Percentiles rank a stretch among this genome's conserved stretches.
phyloP scores from a whole-genome alignment of 2,329 filamentous ascomycete genomes.

The Penicillium olsonii region DNA sequence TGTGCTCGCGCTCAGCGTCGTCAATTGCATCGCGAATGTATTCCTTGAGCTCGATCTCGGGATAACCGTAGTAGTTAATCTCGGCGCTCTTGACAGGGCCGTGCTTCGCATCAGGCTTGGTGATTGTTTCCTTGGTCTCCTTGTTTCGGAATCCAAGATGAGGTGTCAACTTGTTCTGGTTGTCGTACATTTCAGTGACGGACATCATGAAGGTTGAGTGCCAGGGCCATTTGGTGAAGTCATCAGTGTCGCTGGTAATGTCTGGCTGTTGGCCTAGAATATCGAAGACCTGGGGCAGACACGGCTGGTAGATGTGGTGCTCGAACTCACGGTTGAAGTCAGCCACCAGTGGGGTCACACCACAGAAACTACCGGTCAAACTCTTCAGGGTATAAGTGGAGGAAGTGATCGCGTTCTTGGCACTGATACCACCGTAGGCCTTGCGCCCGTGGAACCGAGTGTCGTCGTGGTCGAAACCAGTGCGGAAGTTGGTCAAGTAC shows the following conservation, averaged over 20 bases:
- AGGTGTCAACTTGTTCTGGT: constrained; percentile 31
- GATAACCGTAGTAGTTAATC: constrained; percentile 37
- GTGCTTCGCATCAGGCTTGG: constrained; percentile 27
- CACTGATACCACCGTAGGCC: constrained; percentile 45
- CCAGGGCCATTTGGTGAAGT: constrained; percentile 37
- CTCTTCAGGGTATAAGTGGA: constrained; percentile 51
- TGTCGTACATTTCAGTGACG: constrained; percentile 33
- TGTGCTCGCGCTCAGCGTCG: constrained; percentile 32
- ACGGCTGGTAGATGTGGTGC: constrained; percentile 49
- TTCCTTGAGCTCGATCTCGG: constrained; percentile 33
- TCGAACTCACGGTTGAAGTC: constrained; percentile 48
- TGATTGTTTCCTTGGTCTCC: constrained; percentile 29
- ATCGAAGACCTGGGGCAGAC: constrained; percentile 41
- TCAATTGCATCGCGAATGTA: constrained; percentile 37
- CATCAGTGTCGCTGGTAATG: constrained; percentile 22
- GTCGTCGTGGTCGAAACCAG: constrained; percentile 28
- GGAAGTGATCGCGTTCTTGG: constrained; percentile 44
- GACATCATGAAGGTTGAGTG: constrained; percentile 38
- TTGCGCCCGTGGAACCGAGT: constrained; percentile 17
- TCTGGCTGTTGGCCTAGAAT: constrained; percentile 27
- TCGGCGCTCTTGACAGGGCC: constrained; percentile 25
- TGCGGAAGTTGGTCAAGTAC: constrained; percentile 29
- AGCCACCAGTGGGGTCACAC: constrained; percentile 44
- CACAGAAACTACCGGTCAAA: constrained; percentile 45
- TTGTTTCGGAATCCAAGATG: constrained; percentile 31